phyloP scores from a whole-genome alignment of 1,284 basidiomycete genomes.

The Malassezia equina region DNA sequence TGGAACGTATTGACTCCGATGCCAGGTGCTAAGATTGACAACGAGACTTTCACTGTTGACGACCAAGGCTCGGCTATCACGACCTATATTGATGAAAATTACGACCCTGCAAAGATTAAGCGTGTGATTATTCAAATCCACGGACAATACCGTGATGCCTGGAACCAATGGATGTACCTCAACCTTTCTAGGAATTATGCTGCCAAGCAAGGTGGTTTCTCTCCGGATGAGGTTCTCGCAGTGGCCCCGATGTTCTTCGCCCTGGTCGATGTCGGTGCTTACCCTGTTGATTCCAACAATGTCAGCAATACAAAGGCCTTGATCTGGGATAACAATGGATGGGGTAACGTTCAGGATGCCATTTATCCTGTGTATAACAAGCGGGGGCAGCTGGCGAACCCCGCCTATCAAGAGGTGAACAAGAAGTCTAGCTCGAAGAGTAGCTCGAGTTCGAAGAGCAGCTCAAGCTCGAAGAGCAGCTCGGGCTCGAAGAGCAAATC shows the following conservation, averaged over 20 bases:
- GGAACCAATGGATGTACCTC: slow-evolving; percentile 41
- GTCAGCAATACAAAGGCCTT: slow-evolving; percentile 11
- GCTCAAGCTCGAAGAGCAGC: background rate
- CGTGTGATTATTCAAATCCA: slow-evolving; percentile 38
- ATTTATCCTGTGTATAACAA: slow-evolving; percentile 21
- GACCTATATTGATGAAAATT: slow-evolving; percentile 26
- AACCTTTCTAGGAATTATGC: slow-evolving; percentile 24
- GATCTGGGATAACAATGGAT: slow-evolving; percentile 20
- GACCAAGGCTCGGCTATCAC: slow-evolving; percentile 19
- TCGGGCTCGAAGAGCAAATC: background rate
- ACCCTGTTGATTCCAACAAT: slow-evolving; percentile 10
- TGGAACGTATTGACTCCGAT: slow-evolving; percentile 21
- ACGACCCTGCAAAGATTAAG: slow-evolving; percentile 28
- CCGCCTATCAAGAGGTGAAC: background rate
- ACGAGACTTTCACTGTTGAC: slow-evolving; percentile 26
- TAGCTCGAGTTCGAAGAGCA: background rate
- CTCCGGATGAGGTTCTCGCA: slow-evolving; percentile 30
- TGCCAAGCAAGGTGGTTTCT: slow-evolving; percentile 17
- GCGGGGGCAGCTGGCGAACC: slow-evolving; percentile 7
- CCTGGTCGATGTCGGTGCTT: slow-evolving; percentile 28
- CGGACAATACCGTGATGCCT: slow-evolving; percentile 35
- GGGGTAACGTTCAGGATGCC: slow-evolving; percentile 27
- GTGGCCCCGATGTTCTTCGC: slow-evolving; percentile 37
- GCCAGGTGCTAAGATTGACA: slow-evolving; percentile 30
- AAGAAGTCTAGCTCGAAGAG: background rate